A percentile compares a stretch with the other conserved stretches of the same genome.
These are phyloP conservation scores for Metarhizium brunneum DNA, from an alignment of 2,329 filamentous ascomycete genomes.

Conservation along the genomic window DNA sequence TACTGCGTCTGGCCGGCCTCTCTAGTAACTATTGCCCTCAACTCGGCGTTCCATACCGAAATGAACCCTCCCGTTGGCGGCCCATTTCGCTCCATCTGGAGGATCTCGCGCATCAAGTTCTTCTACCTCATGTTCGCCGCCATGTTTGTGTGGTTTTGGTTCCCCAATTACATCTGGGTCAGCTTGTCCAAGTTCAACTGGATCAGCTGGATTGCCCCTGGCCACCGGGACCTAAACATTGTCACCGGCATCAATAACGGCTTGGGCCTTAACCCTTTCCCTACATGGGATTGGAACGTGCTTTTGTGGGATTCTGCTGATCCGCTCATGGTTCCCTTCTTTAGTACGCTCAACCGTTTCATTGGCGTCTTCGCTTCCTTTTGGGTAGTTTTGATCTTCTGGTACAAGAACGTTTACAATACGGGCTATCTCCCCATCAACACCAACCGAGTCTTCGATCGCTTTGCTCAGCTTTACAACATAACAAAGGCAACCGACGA, in stretches of 20 bases:
- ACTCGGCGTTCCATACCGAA: constrained; percentile 42
- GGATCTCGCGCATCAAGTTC: constrained; percentile 40
- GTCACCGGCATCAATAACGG: constrained; percentile 35
- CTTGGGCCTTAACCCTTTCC: constrained; percentile 34
- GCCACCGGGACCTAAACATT: constrained; percentile 31
- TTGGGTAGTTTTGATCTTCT: constrained; percentile 46
- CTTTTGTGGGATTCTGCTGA: constrained; percentile 33
- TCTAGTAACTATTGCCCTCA: constrained; percentile 45
- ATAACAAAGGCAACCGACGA: constrained; percentile 32
- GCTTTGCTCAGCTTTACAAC: constrained; percentile 38
- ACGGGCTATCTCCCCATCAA: constrained; percentile 45
- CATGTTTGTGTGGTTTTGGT: constrained; percentile 52
- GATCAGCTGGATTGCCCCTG: constrained; percentile 46
- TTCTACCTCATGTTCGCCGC: constrained; percentile 39
- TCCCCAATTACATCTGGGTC: constrained; percentile 45
- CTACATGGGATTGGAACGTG: constrained; percentile 40
- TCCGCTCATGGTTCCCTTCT: constrained; percentile 41
- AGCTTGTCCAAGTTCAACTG: constrained; percentile 45
- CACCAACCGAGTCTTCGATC: constrained; percentile 41
- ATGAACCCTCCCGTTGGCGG: constrained; percentile 29
- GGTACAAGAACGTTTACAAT: constrained; percentile 50
- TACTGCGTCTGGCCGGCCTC: constrained; percentile 50
- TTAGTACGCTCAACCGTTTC: constrained; percentile 53
- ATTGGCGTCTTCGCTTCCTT: constrained; percentile 46
- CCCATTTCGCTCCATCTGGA: constrained; percentile 33